phyloP scores from a whole-genome alignment of 768 basidiomycete genomes.

The Pleurotus pulmonarius region DNA sequence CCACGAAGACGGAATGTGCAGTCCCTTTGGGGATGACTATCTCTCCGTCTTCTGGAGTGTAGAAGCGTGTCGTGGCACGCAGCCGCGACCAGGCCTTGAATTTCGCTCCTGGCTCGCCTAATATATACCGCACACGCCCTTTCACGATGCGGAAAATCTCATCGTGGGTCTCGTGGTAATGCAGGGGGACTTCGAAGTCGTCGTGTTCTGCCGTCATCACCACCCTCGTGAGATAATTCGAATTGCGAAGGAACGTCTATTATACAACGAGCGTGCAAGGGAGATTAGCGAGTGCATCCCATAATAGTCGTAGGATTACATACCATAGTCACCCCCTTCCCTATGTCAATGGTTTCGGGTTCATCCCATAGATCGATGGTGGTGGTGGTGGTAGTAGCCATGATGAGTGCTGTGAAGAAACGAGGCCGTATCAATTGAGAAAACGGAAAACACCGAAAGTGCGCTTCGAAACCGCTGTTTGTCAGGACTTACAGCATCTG shows the following conservation, averaged over 20 bases:
- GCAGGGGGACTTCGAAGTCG: background rate
- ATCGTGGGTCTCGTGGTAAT: conserved; percentile 1
- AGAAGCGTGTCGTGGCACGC: background rate
- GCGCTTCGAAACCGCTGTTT: too few relatives aligned
- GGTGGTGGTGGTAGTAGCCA: background rate
- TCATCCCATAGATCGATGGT: conserved; percentile 2
- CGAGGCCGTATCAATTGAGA: background rate
- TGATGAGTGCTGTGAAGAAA: background rate
- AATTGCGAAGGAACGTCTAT: conserved; percentile 5
- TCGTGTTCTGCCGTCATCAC: background rate
- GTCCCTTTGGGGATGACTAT: conserved; percentile 1
- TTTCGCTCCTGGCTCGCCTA: background rate
- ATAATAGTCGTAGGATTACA: background rate
- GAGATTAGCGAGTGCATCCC: too few relatives aligned
- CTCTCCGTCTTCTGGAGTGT: conserved; percentile 2
- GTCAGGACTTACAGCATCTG: too few relatives aligned
- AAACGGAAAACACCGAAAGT: too few relatives aligned
- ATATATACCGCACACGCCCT: background rate
- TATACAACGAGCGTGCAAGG: background rate
- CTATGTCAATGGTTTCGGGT: background rate
- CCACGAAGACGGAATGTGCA: background rate
- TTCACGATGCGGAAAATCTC: background rate
- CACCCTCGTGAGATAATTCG: conserved; percentile 1
- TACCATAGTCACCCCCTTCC: conserved; percentile 1
- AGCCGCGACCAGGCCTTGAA: background rate